phyloP scores from a whole-genome alignment of 169 alveolate species.

The Theileria sp. region DNA sequence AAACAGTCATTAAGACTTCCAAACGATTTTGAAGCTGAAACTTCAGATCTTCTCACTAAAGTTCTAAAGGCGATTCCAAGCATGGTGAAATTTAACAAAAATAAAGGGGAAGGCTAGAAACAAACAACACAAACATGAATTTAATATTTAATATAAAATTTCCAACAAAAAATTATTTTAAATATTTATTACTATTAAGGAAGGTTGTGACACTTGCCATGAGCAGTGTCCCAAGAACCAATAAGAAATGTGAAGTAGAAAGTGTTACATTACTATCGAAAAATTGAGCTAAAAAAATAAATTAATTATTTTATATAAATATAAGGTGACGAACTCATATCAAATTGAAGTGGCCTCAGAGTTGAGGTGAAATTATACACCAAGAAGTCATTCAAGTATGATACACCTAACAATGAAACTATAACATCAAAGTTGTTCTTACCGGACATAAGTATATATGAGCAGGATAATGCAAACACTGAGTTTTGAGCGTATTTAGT shows the following conservation, averaged over 20 bases:
- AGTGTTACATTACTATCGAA: constrained; percentile 15
- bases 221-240: constrained; percentile 18
- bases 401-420: constrained; percentile 20
- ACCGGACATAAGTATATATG: constrained; percentile 59
- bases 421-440: not conserved
- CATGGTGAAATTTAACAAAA: constrained; percentile 10
- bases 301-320: not conserved
- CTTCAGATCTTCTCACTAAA: constrained; percentile 10
- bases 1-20: constrained; percentile 58
- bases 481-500: constrained; percentile 62
- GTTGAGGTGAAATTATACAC: constrained; percentile 30
- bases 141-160: not conserved
- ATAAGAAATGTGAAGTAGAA: not conserved
- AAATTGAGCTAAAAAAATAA: constrained; percentile 14
- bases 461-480: constrained; percentile 39
- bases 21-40: constrained; percentile 1
- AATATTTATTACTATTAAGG: constrained; percentile 1
- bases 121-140: not conserved
- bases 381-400: constrained; percentile 48
- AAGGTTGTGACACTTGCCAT: constrained; percentile 5
- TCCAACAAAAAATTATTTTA: not conserved
- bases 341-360: constrained; percentile 22
- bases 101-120: not conserved
- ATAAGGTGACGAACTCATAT: constrained; percentile 11
- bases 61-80: constrained; percentile 22